Evolutionary conservation across 371 early-diverging fungal species (phyloP).

Genomic region (Catenaria anguillulae): DNA sequence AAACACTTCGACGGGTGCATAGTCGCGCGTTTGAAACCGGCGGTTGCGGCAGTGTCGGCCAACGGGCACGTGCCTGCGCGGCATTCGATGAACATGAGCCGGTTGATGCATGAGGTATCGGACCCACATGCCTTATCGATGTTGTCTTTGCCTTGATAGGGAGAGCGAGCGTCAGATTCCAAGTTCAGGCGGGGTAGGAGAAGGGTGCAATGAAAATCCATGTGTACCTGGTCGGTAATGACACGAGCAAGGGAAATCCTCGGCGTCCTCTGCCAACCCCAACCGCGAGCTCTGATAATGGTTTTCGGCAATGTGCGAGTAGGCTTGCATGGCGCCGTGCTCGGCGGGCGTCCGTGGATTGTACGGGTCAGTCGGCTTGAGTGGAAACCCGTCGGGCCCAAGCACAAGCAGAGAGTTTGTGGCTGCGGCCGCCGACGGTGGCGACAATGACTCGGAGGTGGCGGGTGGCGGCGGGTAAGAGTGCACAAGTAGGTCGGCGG

Average conservation of each 20-base stretch:
- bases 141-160: background rate
- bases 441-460: no score
- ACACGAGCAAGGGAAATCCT: conserved; percentile 66
- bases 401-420: no score
- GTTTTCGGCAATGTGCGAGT: conserved; percentile 44
- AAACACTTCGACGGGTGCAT: conserved; percentile 72
- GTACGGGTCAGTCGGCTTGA: no score
- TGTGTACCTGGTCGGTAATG: conserved; percentile 49
- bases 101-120: conserved; percentile 75
- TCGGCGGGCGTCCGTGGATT: background rate
- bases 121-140: conserved; percentile 85
- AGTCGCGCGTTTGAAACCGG: conserved; percentile 69
- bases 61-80: conserved; percentile 70
- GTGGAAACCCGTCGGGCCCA: no score
- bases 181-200: background rate
- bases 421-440: no score
- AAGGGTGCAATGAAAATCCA: background rate
- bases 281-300: conserved; percentile 52
- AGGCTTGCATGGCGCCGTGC: conserved; percentile 36
- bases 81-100: conserved; percentile 85
- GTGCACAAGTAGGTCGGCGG: no score
- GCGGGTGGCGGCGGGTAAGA: no score
- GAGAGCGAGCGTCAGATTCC: background rate
- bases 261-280: conserved; percentile 50
- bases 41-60: conserved; percentile 78